Percentiles rank a stretch among this genome's conserved stretches.
Evolutionary conservation across 305 asterid species (phyloP).

Genomic region (Fraxinus angustifolia): DNA sequence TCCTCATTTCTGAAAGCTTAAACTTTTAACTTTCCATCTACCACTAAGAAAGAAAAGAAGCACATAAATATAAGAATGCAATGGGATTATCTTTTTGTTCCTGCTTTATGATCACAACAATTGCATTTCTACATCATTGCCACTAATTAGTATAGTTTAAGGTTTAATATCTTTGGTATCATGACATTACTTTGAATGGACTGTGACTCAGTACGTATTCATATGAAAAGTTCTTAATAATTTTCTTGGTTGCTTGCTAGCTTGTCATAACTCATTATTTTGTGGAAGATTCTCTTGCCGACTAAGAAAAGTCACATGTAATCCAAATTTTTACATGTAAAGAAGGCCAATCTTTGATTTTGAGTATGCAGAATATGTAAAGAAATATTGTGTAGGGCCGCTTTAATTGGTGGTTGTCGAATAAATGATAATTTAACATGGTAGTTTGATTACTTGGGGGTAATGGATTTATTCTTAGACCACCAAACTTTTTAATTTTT

Average conservation of each 20-base stretch:
- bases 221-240: slow-evolving; percentile 31
- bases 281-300: slow-evolving; percentile 34
- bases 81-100: neutral
- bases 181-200: slow-evolving; percentile 32
- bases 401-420: slow-evolving; percentile 2
- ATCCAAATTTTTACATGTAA: neutral
- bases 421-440: neutral
- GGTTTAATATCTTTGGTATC: slow-evolving; percentile 1
- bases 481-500: neutral
- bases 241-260: slow-evolving; percentile 36
- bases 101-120: neutral
- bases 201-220: slow-evolving; percentile 39
- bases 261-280: slow-evolving; percentile 25
- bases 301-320: slow-evolving; percentile 34
- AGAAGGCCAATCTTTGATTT: slow-evolving; percentile 24
- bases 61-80: neutral
- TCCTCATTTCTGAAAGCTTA: neutral
- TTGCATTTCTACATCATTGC: neutral
- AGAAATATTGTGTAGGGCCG: neutral
- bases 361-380: slow-evolving; percentile 19
- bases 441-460: neutral
- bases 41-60: neutral
- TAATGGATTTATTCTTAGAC: neutral
- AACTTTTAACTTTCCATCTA: neutral
- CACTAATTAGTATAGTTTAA: neutral